A percentile compares a stretch with the other conserved stretches of the same genome.
Conservation (phyloP, 2,329 filamentous ascomycete species). For the Epichloe coenophiala region DNA sequence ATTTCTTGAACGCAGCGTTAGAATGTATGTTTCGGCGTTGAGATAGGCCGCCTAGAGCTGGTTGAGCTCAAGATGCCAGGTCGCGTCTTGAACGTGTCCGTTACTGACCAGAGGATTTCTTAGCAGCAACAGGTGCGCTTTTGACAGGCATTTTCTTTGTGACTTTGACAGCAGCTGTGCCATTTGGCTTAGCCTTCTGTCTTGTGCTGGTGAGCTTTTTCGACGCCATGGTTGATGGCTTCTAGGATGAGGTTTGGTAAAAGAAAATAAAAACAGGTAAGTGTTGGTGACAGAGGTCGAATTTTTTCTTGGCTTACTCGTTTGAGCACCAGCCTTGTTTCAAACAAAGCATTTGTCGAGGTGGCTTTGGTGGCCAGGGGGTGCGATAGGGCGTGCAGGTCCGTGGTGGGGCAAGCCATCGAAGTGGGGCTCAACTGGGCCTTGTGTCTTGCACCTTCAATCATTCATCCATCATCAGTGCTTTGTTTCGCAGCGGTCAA, state of each 20-base stretch:
- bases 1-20: constrained; percentile 1
- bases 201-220: constrained; percentile 3
- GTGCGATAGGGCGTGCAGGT: no score
- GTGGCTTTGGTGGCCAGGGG: no score
- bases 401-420: no score
- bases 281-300: not conserved
- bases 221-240: constrained; percentile 4
- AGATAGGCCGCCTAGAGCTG: not conserved
- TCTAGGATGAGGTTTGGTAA: not conserved
- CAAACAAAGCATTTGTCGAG: no score
- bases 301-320: not conserved
- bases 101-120: constrained; percentile 6
- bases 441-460: no score
- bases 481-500: no score
- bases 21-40: not conserved
- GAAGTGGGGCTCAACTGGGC: no score
- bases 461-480: no score
- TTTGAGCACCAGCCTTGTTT: not conserved
- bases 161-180: not conserved
- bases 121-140: not conserved
- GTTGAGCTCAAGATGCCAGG: not conserved
- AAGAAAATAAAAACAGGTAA: not conserved
- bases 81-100: not conserved
- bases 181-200: constrained; percentile 1
- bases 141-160: constrained; percentile 2